A percentile compares a stretch with the other conserved stretches of the same genome.
These are phyloP conservation scores for Solanum rostratum DNA, from an alignment of 257 asterid species.

Conservation along the genomic window DNA sequence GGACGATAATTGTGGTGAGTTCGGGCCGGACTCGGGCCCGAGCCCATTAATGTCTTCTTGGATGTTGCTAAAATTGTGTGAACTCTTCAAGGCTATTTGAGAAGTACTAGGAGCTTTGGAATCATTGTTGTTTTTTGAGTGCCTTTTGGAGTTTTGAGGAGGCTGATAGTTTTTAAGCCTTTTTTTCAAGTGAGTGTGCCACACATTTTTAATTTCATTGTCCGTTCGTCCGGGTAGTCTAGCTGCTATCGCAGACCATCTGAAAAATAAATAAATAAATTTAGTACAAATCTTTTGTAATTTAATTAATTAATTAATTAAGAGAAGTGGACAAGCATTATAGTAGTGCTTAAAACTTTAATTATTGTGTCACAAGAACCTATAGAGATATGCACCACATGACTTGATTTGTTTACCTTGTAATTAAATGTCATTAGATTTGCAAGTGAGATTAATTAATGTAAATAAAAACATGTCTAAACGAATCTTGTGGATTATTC, in stretches of 20 bases:
- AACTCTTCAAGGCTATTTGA: background rate
- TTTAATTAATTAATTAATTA: slow-evolving; percentile 1
- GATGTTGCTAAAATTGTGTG: background rate
- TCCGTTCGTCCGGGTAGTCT: slow-evolving; percentile 82
- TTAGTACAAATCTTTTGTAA: background rate
- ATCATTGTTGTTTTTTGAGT: slow-evolving; percentile 6
- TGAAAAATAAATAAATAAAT: slow-evolving; percentile 8
- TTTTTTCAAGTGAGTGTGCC: slow-evolving; percentile 88
- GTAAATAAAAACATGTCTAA: background rate
- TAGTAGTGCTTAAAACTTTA: background rate
- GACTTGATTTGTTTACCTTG: background rate
- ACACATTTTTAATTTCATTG: slow-evolving; percentile 81
- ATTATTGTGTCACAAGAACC: slow-evolving; percentile 11
- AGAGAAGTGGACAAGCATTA: slow-evolving; percentile 3
- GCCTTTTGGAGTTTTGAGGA: slow-evolving; percentile 29
- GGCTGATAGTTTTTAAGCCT: slow-evolving; percentile 22
- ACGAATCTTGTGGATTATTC: slow-evolving; percentile 10
- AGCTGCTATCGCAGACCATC: slow-evolving; percentile 92
- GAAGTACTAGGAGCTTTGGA: slow-evolving; percentile 5
- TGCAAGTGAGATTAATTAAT: background rate
- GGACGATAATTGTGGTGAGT: slow-evolving; percentile 33
- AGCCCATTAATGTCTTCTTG: background rate
- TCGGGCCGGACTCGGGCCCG: background rate
- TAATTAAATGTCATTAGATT: background rate
- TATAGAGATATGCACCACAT: slow-evolving; percentile 8